phyloP scores from a whole-genome alignment of 1,284 basidiomycete species.

The Gomphus bonarii region DNA sequence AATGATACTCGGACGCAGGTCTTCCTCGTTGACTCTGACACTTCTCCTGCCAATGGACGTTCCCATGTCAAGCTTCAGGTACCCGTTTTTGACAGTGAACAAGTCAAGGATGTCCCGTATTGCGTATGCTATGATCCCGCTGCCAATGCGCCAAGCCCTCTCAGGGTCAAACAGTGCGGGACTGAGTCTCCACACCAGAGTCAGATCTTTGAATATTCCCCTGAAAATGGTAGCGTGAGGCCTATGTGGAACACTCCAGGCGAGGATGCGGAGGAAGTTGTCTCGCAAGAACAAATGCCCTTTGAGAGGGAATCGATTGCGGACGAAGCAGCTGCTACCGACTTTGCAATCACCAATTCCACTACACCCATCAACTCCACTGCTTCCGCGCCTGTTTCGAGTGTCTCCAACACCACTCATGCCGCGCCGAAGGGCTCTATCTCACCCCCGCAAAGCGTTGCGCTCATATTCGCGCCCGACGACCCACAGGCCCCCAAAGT shows the following conservation, averaged over 20 bases:
- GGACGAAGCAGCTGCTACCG: not conserved
- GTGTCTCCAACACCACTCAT: slow-evolving; percentile 13
- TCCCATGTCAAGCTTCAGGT: slow-evolving; percentile 35
- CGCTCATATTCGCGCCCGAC: slow-evolving; percentile 34
- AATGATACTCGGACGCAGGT: slow-evolving; percentile 40
- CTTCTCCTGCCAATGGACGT: slow-evolving; percentile 16
- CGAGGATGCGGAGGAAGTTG: slow-evolving; percentile 13
- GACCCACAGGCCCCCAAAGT: slow-evolving; percentile 22
- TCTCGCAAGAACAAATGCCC: slow-evolving; percentile 14
- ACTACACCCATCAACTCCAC: not conserved
- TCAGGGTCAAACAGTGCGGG: slow-evolving; percentile 39
- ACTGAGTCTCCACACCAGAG: slow-evolving; percentile 29
- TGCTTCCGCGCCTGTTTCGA: slow-evolving; percentile 14
- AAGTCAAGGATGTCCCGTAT: slow-evolving; percentile 29
- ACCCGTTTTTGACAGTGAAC: slow-evolving; percentile 30
- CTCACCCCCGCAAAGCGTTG: slow-evolving; percentile 30
- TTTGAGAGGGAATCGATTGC: slow-evolving; percentile 3
- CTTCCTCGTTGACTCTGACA: slow-evolving; percentile 29
- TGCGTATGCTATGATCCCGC: slow-evolving; percentile 54
- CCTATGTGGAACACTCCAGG: slow-evolving; percentile 36
- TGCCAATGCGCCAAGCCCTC: slow-evolving; percentile 34
- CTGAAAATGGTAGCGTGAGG: slow-evolving; percentile 33
- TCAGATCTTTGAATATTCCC: slow-evolving; percentile 50
- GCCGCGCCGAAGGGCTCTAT: slow-evolving; percentile 11
- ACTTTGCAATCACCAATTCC: slow-evolving; percentile 10